phyloP scores from a whole-genome alignment of 345 rosid species.

The Citrus hindsii region DNA sequence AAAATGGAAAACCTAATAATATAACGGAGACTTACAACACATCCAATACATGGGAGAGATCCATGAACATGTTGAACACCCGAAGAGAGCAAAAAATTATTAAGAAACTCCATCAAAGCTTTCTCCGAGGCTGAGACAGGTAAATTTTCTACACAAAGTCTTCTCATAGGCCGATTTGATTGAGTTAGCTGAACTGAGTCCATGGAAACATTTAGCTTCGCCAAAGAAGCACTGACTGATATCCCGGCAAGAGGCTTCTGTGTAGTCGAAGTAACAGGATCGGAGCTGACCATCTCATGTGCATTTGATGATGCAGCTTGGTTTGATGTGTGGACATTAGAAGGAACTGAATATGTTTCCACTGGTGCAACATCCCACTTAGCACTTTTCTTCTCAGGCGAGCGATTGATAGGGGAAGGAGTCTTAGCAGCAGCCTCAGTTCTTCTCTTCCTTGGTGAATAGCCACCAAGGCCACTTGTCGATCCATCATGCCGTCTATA shows the following conservation, averaged over 20 bases:
- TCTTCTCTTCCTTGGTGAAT: slow-evolving; percentile 91
- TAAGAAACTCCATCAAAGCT: slow-evolving; percentile 63
- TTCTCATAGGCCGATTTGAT: slow-evolving; percentile 82
- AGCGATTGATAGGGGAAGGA: slow-evolving; percentile 60
- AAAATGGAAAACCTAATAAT: slow-evolving; percentile 8
- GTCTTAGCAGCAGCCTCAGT: slow-evolving; percentile 56
- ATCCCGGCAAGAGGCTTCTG: slow-evolving; percentile 40
- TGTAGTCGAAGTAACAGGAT: slow-evolving; percentile 32
- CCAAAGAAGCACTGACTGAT: slow-evolving; percentile 30
- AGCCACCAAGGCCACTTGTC: slow-evolving; percentile 85
- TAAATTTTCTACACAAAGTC: slow-evolving; percentile 80
- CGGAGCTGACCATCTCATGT: slow-evolving; percentile 37
- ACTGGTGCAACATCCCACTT: slow-evolving; percentile 79
- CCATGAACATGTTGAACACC: slow-evolving; percentile 61
- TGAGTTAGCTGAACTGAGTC: slow-evolving; percentile 85
- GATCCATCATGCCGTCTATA: slow-evolving; percentile 47
- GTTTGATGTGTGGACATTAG: slow-evolving; percentile 40
- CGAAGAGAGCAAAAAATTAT: slow-evolving; percentile 62
- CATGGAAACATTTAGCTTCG: slow-evolving; percentile 35
- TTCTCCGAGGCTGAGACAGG: slow-evolving; percentile 82
- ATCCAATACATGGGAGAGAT: slow-evolving; percentile 83
- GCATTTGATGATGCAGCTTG: slow-evolving; percentile 36
- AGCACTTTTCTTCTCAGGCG: slow-evolving; percentile 69
- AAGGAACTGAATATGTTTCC: slow-evolving; percentile 35
- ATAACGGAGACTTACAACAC: slow-evolving; percentile 62